A percentile compares a stretch with the other conserved stretches of the same genome.
These are phyloP conservation scores for Aspergillus funiculosus DNA, from an alignment of 495 filamentous ascomycete species.

Conservation along the genomic window DNA sequence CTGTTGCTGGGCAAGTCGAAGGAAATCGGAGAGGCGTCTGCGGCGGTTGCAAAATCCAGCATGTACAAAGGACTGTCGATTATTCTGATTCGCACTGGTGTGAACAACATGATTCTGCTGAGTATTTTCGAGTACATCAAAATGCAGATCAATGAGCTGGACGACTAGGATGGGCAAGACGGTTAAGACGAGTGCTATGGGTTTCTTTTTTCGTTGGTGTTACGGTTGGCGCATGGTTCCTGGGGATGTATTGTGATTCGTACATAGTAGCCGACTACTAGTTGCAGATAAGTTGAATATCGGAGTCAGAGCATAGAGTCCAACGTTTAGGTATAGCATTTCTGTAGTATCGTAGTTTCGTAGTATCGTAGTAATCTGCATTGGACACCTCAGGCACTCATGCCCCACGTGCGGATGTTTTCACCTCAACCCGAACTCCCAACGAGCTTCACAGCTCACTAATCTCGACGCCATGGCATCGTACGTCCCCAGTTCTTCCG, in stretches of 20 bases:
- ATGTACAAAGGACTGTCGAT: slow-evolving; percentile 48
- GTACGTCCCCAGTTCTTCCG: slow-evolving; percentile 21
- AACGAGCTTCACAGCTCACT: too few species aligned
- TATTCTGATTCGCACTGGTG: slow-evolving; percentile 40
- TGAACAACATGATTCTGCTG: slow-evolving; percentile 48
- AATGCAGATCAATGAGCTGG: slow-evolving; percentile 35
- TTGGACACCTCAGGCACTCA: too few species aligned
- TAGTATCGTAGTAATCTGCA: too few species aligned
- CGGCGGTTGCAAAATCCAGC: slow-evolving; percentile 42
- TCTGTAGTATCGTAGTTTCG: too few species aligned
- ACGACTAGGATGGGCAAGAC: slow-evolving; percentile 11
- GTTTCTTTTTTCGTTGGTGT: background rate
- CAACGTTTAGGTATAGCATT: background rate
- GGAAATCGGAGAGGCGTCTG: slow-evolving; percentile 41
- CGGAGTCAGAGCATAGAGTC: background rate
- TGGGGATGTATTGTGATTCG: slow-evolving; percentile 7
- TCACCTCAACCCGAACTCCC: too few species aligned
- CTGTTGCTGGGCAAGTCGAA: slow-evolving; percentile 40
- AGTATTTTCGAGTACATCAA: slow-evolving; percentile 45
- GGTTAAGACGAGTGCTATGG: too few species aligned
- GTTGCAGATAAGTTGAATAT: too few species aligned
- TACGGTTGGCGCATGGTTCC: background rate
- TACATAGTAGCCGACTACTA: background rate
- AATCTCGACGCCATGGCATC: slow-evolving; percentile 37
- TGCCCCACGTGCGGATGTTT: too few species aligned